A percentile compares a stretch with the other conserved stretches of the same genome.
Conservation (phyloP, 176 grass and related monocot species). For the Oryza brachyantha region DNA sequence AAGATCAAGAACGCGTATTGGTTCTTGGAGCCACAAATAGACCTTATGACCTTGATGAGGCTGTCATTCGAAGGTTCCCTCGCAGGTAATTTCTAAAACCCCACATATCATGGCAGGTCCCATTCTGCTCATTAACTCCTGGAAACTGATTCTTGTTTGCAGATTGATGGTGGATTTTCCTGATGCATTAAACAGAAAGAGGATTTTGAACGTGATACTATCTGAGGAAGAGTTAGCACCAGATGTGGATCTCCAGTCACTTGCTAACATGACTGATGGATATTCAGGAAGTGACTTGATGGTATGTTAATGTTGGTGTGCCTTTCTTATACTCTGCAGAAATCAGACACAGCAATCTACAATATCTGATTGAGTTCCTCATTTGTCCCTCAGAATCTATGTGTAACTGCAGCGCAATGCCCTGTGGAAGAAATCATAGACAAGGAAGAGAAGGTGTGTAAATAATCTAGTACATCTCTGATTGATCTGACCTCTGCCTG, state of each 20-base stretch:
- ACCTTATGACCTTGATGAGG: conserved; percentile 86
- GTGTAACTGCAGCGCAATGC: conserved; percentile 43
- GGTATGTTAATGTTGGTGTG: conserved; percentile 37
- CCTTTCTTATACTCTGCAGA: not conserved
- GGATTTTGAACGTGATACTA: conserved; percentile 65
- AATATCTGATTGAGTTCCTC: not conserved
- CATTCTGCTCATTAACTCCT: not conserved
- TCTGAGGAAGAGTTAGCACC: conserved; percentile 55
- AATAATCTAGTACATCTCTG: not conserved
- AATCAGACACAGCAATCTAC: not conserved
- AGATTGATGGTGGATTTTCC: conserved; percentile 89
- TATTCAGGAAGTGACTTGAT: conserved; percentile 92
- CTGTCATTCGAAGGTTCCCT: conserved; percentile 82
- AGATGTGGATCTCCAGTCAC: conserved; percentile 44
- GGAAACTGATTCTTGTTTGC: conserved; percentile 18
- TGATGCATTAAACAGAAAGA: conserved; percentile 68
- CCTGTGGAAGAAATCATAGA: conserved; percentile 54
- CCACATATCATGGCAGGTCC: not conserved
- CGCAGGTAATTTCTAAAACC: conserved; percentile 51
- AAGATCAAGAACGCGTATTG: conserved; percentile 66
- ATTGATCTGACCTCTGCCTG: too few species aligned
- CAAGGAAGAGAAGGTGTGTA: conserved; percentile 63
- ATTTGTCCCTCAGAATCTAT: conserved; percentile 57
- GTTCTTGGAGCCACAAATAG: conserved; percentile 87
- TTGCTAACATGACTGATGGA: conserved; percentile 77